Percentiles rank a stretch among this genome's conserved stretches.
Conservation (phyloP, 371 early-diverging fungal species). For the Saksenaea oblongispora region DNA sequence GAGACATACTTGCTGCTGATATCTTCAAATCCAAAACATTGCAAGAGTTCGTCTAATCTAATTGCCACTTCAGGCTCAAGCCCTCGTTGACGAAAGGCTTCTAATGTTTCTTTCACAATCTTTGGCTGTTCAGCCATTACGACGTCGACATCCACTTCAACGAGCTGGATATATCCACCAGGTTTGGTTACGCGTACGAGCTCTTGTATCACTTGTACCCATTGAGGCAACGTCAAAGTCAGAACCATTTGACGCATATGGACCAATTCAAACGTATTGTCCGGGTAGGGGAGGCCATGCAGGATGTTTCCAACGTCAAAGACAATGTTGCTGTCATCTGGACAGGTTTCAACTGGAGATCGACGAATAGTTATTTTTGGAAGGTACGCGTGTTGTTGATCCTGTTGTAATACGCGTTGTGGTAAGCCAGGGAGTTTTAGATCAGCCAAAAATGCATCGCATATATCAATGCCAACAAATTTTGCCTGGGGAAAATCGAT, state of each 20-base stretch:
- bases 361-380: conserved; percentile 26
- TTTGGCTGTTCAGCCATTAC: conserved; percentile 2
- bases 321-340: conserved; percentile 22
- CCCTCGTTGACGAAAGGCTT: conserved; percentile 58
- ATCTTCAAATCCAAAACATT: conserved; percentile 19
- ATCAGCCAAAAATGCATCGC: conserved; percentile 31
- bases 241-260: conserved; percentile 17
- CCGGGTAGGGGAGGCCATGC: conserved; percentile 25
- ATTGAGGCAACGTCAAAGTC: conserved; percentile 18
- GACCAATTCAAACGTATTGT: conserved; percentile 39
- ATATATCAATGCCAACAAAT: conserved; percentile 21
- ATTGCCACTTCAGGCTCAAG: conserved; percentile 52
- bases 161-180: conserved; percentile 19
- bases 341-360: conserved; percentile 18
- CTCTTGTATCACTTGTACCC: conserved; percentile 20
- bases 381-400: conserved; percentile 9
- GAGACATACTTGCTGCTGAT: conserved; percentile 20
- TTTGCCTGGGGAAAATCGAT: conserved; percentile 20
- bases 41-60: conserved; percentile 11
- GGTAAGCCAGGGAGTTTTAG: conserved; percentile 28
- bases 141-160: conserved; percentile 28
- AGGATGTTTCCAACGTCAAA: conserved; percentile 19
- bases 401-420: background rate
- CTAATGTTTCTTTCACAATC: background rate
- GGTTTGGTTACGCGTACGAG: conserved; percentile 26